Percentiles rank a stretch among this genome's conserved stretches.
These are phyloP conservation scores for Limnomonas spitsbergensis DNA, from an alignment of 139 green algal species.

Conservation along the genomic window DNA sequence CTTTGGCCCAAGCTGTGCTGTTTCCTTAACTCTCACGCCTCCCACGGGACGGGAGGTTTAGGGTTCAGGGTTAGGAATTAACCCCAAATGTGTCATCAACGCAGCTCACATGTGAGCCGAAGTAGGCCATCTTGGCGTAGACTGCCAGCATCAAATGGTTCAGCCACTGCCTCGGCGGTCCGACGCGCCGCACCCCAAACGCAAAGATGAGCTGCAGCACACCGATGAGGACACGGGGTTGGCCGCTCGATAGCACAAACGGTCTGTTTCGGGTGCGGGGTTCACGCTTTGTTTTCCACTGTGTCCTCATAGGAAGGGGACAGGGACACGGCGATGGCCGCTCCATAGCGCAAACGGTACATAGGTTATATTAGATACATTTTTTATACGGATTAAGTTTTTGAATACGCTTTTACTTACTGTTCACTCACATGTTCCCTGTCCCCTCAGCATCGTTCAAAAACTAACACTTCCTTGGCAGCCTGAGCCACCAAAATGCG, in stretches of 20 bases:
- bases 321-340: too few relatives aligned
- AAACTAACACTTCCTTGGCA: background rate
- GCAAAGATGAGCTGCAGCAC: background rate
- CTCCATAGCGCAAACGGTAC: background rate
- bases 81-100: background rate
- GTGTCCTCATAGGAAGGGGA: too few relatives aligned
- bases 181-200: slow-evolving; percentile 6
- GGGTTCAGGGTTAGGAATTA: background rate
- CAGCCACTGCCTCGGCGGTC: slow-evolving; percentile 31
- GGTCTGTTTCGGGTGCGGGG: background rate
- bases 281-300: background rate
- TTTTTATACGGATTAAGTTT: background rate
- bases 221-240: background rate
- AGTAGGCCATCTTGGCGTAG: slow-evolving; percentile 8
- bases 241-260: background rate
- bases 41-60: background rate
- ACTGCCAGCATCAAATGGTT: slow-evolving; percentile 23
- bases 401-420: too few relatives aligned
- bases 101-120: background rate
- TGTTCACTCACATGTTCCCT: too few relatives aligned
- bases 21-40: background rate
- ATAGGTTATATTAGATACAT: background rate
- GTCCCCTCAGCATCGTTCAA: too few relatives aligned
- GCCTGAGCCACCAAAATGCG: background rate
- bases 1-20: too few relatives aligned